Evolutionary conservation across 768 basidiomycete species (phyloP), one percentile per base, ranked within the genome.

Genomic region (Rubroboletus pulcherrimus): DNA sequence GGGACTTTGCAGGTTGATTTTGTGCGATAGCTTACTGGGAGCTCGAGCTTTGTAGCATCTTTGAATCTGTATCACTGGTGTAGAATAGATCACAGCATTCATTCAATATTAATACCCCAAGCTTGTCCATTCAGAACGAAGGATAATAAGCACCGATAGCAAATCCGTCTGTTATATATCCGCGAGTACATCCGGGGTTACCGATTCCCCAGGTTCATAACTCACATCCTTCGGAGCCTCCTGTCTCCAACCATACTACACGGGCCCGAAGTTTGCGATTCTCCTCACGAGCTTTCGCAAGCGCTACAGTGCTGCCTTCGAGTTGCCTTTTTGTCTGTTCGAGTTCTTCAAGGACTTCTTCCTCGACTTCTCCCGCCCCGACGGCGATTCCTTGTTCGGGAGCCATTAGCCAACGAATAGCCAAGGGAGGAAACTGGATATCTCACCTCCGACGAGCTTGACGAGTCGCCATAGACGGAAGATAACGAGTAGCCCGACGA

Each of bases 381-480:
- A 91, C 82, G 4, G 89, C 83, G 35, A 93, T 81, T 41, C 89
- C 89, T 66, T 89, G 58, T 49, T 50, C 37, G 48, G 24, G 37
- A 42, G 24, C 54, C 38, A 51, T 58, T 33, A 59, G 35, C 37
- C 0, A 31, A 42, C 7, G 43, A 39, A 34, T 6, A 24, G 11
- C 11, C 31, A 26, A 33, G 15, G 17, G 49, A 21, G n/a, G 39
- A 48, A 35, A 33, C 33, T 26, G 14, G 26, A 26, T 7, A 49
- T 70, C 64, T 44, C 54, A 81, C 80, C 81, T 69, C 80, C 80
- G 10, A 90, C 84, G 12, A 93, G 75, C 66, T 91, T 90, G 26
- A 92, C 80, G 33, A 93, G 74, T 26, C 91, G 78, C 91, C 91
- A 91, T 14, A 93, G 69, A 70, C 91, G 90, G 30, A 93, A 73